Evolutionary conservation across 768 basidiomycete genomes (phyloP).

Genomic region (Rhizopogon roseolus): DNA sequence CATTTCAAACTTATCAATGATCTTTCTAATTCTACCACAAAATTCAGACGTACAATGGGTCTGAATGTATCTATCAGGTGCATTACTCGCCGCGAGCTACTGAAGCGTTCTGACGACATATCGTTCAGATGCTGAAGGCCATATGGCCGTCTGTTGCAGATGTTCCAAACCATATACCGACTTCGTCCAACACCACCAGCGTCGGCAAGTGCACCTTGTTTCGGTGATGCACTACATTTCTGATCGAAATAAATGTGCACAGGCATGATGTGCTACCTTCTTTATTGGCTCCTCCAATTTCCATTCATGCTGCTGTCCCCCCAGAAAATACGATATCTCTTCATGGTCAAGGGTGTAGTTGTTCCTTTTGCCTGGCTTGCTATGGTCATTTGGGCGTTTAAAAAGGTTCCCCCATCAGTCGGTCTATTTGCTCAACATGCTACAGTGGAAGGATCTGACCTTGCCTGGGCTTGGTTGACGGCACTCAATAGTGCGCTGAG

Average conservation of each 20-base stretch:
- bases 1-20: not conserved
- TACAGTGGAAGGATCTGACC: constrained; percentile 43
- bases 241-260: not conserved
- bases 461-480: constrained; percentile 77
- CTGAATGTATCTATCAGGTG: constrained; percentile 70
- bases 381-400: constrained; percentile 78
- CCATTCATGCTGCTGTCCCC: constrained; percentile 75
- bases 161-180: constrained; percentile 61
- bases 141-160: constrained; percentile 72
- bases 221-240: not conserved
- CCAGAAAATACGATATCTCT: constrained; percentile 72
- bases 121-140: constrained; percentile 60
- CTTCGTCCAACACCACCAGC: constrained; percentile 57
- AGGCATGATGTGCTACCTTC: constrained; percentile 73
- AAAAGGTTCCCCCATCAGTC: constrained; percentile 55
- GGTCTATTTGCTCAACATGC: constrained; percentile 55
- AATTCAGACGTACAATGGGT: constrained; percentile 48
- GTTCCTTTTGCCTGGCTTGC: constrained; percentile 64
- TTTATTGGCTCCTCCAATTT: constrained; percentile 76
- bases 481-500: constrained; percentile 76
- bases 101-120: not conserved
- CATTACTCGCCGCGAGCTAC: not conserved
- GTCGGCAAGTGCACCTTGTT: constrained; percentile 35
- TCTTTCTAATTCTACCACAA: not conserved
- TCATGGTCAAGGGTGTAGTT: constrained; percentile 61